Evolutionary conservation across 768 basidiomycete species (phyloP).

Genomic region (Phylloporus scabripes): DNA sequence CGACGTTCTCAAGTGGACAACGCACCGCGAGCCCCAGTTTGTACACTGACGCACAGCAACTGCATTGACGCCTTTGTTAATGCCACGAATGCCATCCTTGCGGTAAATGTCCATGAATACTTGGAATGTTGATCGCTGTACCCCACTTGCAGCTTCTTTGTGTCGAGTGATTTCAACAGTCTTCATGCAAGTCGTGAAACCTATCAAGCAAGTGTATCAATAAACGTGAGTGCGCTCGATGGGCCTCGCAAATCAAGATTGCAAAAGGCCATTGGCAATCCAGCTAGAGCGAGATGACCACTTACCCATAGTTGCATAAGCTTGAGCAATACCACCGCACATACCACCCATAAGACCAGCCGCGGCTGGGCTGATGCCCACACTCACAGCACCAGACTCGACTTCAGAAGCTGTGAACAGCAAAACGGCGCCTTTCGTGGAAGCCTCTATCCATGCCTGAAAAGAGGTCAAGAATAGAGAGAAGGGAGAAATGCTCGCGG

Average conservation of each 20-base stretch:
- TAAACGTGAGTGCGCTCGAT: not conserved
- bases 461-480: not conserved
- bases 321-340: constrained; percentile 95
- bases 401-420: constrained; percentile 96
- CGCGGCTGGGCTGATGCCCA: constrained; percentile 73
- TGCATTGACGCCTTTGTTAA: constrained; percentile 99
- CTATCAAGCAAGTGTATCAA: constrained; percentile 36
- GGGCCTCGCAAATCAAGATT: too few species aligned
- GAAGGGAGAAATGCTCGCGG: constrained; percentile 1
- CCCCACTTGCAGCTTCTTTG: constrained; percentile 81
- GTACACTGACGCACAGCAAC: constrained; percentile 90
- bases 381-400: constrained; percentile 56
- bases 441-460: constrained; percentile 99
- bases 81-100: constrained; percentile 87
- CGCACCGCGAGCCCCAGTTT: constrained; percentile 88
- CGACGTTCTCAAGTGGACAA: not conserved
- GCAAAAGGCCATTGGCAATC: not conserved
- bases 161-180: constrained; percentile 96
- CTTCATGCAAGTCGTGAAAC: constrained; percentile 99
- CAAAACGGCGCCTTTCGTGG: constrained; percentile 94
- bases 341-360: constrained; percentile 95
- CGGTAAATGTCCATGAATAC: constrained; percentile 94
- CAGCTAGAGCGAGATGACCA: constrained; percentile 12
- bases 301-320: constrained; percentile 99
- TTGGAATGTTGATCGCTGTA: constrained; percentile 88